Evolutionary conservation across 768 basidiomycete species (phyloP), one percentile per base, ranked within the genome.

Genomic region (Paxillus ammoniavirescens): DNA sequence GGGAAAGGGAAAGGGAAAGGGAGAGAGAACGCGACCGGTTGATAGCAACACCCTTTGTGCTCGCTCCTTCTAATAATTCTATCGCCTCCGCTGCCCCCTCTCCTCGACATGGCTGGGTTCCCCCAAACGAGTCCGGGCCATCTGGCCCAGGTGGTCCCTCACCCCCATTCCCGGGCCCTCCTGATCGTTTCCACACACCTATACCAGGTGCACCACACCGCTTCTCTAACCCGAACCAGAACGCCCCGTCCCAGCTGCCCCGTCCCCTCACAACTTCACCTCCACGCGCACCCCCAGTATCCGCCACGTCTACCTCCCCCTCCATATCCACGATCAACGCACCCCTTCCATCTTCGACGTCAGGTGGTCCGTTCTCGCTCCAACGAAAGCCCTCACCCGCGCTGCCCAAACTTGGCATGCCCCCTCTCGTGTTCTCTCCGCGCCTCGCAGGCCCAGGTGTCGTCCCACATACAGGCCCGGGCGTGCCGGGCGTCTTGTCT

Each of bases 21-120:
- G 73, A 77, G 47, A 78, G 80, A 41, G 79, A 79, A 14, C 73
- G 76, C 36, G 83, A 84, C 49, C 73, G 83, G 52, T 79, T 79
- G 2, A 65, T 78, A 43, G 74, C 81, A 6, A 79, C 76, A 38
- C 78, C 82, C 3, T 84, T 83, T 59, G 78, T 75, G 8, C 77
- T 83, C 68, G 73, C 70, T 7, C 75, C 80, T 5, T 74, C 77
- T 30, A 75, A 79, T 49, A 68, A 69, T 28, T 57, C 64, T 35
- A 69, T 73, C 17, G 46, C 63, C 18, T 67, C 70, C 14, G 63
- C 70, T 37, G 58, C 65, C 5, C 73, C 73, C 35, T 81, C 81
- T 4, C 76, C 79, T 2, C 67, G 69, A 47, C 78, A 77, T 59
- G 70, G 70, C 8, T 79, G 76, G 61, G 51, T 60, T 36, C 52